Evolutionary conservation across 148 eudicot genomes (phyloP), one percentile per base, ranked within the genome.

Genomic region (Spergularia marina): DNA sequence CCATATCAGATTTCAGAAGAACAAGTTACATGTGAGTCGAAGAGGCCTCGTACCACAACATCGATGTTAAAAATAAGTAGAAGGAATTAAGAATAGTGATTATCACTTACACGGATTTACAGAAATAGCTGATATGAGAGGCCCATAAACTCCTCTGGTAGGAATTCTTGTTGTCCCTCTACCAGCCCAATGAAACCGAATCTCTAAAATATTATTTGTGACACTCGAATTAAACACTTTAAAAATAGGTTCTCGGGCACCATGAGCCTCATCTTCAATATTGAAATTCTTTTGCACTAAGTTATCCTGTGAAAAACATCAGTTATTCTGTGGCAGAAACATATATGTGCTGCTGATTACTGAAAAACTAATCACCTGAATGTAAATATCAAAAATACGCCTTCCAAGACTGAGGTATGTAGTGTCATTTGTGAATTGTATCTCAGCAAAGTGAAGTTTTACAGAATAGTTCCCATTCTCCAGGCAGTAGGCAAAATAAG

Each of bases 141-240:
- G 88, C 30, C 97, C 97, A 79, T 91, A 91, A 70, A 79, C 90
- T 74, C 93, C 93, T 80, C 91, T 84, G 6, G 59, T 47, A 57
- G 93, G 97, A 83, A 89, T 83, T 17, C 91, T 84, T 44, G 93
- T 88, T 74, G 97, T 91, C 79, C 97, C 97, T 80, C 74, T 89
- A 72, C 93, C 86, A 72, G 87, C 82, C 93, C 91, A 91, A 51
- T 86, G 78, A 83, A 91, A 84, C 49, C 84, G 83, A 74, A 91
- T 85, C 85, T 87, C 89, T 73, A 91, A 71, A 25, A 76, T 64
- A 79, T 79, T 81, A 82, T 86, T 79, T 11, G 81, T 78, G 81
- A 89, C 93, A 7, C 78, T 87, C 65, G 82, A 84, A 72, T 83
- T 85, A 67, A 80, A 87, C 53, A 53, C 59, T 79, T 53, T 82